Conservation (phyloP, 805 yeast genomes). For the Suhomyces vadensis region DNA sequence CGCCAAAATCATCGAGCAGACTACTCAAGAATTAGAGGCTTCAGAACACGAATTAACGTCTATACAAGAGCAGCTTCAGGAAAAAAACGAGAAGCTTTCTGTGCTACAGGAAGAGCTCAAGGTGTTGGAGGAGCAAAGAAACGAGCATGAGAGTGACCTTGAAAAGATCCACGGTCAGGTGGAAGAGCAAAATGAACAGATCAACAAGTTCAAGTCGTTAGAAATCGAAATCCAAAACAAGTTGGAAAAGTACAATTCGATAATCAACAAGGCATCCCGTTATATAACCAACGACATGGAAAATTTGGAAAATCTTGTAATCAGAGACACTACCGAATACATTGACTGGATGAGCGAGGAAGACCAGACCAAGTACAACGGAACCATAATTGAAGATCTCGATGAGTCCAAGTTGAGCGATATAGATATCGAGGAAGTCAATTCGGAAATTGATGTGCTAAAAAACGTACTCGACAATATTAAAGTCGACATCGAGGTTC, state of each 20-base stretch:
- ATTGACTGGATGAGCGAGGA: slow-evolving; percentile 51
- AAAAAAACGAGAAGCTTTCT: slow-evolving; percentile 32
- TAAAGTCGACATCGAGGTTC: slow-evolving; percentile 68
- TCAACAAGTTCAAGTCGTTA: slow-evolving; percentile 58
- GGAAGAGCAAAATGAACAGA: slow-evolving; percentile 43
- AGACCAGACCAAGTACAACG: slow-evolving; percentile 36
- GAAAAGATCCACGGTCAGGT: slow-evolving; percentile 32
- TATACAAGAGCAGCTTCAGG: slow-evolving; percentile 21
- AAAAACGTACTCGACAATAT: slow-evolving; percentile 57
- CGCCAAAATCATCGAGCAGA: slow-evolving; percentile 45
- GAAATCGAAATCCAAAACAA: slow-evolving; percentile 69
- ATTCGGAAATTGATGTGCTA: slow-evolving; percentile 52
- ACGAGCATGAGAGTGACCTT: slow-evolving; percentile 40
- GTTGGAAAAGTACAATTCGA: slow-evolving; percentile 54
- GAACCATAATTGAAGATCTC: slow-evolving; percentile 42
- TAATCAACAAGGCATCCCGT: slow-evolving; percentile 38
- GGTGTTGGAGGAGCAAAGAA: slow-evolving; percentile 37
- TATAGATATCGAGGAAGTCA: slow-evolving; percentile 50
- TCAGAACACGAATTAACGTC: slow-evolving; percentile 26
- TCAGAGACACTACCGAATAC: slow-evolving; percentile 55
- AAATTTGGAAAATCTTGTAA: slow-evolving; percentile 44
- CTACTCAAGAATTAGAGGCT: slow-evolving; percentile 46
- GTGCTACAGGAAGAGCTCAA: slow-evolving; percentile 30
- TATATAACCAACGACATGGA: slow-evolving; percentile 40
- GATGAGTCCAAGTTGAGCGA: slow-evolving; percentile 52